Evolutionary conservation across 73 alveolate species (phyloP).

Genomic region (Tetrahymena thermophila): DNA sequence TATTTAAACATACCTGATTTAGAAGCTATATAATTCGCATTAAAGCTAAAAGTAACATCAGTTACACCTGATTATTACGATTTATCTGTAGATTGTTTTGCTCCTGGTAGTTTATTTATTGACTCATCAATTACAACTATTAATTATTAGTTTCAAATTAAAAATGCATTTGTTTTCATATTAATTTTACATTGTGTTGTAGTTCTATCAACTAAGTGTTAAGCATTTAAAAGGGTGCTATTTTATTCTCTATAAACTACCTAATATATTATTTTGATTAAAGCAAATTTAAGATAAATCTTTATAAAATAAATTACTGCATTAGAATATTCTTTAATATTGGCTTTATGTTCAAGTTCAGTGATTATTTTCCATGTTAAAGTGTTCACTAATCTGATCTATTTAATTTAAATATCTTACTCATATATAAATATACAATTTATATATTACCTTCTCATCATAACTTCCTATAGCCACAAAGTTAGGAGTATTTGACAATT

Average conservation of each 20-base stretch:
- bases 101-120: not conserved
- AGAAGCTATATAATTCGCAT: not conserved
- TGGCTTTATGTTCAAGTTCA: conserved; percentile 8
- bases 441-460: conserved; percentile 52
- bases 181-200: not conserved
- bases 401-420: too few relatives aligned
- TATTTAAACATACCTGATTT: not conserved
- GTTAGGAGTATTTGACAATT: conserved; percentile 63
- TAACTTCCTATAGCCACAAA: conserved; percentile 67
- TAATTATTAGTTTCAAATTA: not conserved
- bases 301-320: not conserved
- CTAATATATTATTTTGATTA: not conserved
- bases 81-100: not conserved
- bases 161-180: not conserved
- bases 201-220: not conserved
- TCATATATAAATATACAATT: not conserved
- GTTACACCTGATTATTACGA: not conserved
- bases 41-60: not conserved
- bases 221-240: not conserved
- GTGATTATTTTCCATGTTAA: conserved; percentile 28
- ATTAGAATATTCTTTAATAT: not conserved
- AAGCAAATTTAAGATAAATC: not conserved
- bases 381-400: conserved; percentile 3
- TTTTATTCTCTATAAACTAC: not conserved
- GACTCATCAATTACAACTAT: not conserved